Conservation (phyloP, 2,329 filamentous ascomycete genomes). For the Magnaporthiopsis rhizophila region DNA sequence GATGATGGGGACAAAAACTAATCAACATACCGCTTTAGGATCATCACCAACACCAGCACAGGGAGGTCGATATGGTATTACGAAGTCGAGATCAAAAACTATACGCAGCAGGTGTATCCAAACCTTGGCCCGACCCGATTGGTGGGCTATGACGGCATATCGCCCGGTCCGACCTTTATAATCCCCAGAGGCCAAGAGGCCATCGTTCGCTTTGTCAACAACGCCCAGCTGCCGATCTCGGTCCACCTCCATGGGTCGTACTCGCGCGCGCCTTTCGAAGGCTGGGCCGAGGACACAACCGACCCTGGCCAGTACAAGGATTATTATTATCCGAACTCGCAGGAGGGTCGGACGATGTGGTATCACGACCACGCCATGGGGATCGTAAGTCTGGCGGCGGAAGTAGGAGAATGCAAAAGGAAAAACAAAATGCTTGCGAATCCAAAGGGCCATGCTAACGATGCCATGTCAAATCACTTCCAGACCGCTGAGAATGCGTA, state of each 20-base stretch:
- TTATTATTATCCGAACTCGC: conserved; percentile 53
- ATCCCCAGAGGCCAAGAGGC: conserved; percentile 40
- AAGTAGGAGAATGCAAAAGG: background rate
- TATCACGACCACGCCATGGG: conserved; percentile 43
- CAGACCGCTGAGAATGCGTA: conserved; percentile 47
- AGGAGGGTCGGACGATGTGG: conserved; percentile 47
- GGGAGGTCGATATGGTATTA: conserved; percentile 28
- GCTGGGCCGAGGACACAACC: conserved; percentile 41
- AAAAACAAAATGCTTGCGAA: background rate
- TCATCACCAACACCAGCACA: conserved; percentile 27
- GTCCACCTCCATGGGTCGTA: conserved; percentile 51
- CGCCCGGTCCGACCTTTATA: conserved; percentile 45
- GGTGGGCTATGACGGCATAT: conserved; percentile 45
- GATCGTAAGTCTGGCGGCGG: conserved; percentile 16
- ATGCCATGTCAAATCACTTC: conserved; percentile 15
- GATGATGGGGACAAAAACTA: too few relatives aligned
- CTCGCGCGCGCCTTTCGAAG: conserved; percentile 39
- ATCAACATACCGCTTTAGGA: conserved; percentile 11
- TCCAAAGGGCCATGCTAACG: background rate
- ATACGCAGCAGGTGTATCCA: conserved; percentile 28
- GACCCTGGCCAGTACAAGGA: conserved; percentile 48
- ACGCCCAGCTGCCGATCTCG: conserved; percentile 32
- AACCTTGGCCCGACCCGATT: conserved; percentile 22
- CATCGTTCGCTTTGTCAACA: conserved; percentile 46
- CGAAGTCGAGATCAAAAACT: conserved; percentile 25